These are phyloP conservation scores for Mycena rebaudengoi DNA, from an alignment of 768 basidiomycete genomes.

Conservation along the genomic window DNA sequence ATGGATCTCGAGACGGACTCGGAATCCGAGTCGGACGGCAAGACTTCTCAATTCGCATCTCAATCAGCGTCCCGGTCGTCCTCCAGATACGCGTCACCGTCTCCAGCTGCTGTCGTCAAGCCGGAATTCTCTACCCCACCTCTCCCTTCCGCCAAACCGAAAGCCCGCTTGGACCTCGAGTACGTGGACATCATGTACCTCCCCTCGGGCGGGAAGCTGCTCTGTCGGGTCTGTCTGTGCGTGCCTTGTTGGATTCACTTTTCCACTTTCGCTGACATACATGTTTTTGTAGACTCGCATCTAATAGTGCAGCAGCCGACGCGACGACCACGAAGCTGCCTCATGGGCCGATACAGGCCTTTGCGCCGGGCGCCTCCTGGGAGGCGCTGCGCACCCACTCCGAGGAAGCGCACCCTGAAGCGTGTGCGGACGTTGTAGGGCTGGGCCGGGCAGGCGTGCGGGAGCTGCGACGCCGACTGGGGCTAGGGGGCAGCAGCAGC, in stretches of 20 bases:
- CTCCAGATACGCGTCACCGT: slow-evolving; percentile 12
- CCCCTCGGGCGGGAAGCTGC: slow-evolving; percentile 35
- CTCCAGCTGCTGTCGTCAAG: slow-evolving; percentile 1
- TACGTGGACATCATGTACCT: slow-evolving; percentile 51
- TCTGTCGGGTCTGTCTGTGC: slow-evolving; percentile 51
- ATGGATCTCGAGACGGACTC: slow-evolving; percentile 26
- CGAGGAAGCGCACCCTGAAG: slow-evolving; percentile 41
- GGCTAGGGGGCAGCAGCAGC: slow-evolving; percentile 2
- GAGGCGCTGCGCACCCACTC: slow-evolving; percentile 46
- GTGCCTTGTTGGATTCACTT: slow-evolving; percentile 19
- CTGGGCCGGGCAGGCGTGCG: slow-evolving; percentile 44
- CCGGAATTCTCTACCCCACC: background rate
- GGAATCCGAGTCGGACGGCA: slow-evolving; percentile 9
- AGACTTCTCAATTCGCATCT: background rate
- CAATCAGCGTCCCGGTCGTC: background rate
- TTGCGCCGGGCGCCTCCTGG: slow-evolving; percentile 43
- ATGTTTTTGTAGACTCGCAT: slow-evolving; percentile 8
- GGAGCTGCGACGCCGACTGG: slow-evolving; percentile 42
- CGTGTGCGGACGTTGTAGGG: slow-evolving; percentile 44
- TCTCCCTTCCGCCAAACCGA: background rate
- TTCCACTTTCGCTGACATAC: background rate
- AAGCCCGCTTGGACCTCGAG: slow-evolving; percentile 29
- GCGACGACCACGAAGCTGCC: background rate
- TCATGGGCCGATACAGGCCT: slow-evolving; percentile 29
- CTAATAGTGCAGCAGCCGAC: background rate